A percentile compares a stretch with the other conserved stretches of the same genome.
Evolutionary conservation across 352 stramenopile genomes (phyloP).

Genomic region (Globisporangium cystogenes): DNA sequence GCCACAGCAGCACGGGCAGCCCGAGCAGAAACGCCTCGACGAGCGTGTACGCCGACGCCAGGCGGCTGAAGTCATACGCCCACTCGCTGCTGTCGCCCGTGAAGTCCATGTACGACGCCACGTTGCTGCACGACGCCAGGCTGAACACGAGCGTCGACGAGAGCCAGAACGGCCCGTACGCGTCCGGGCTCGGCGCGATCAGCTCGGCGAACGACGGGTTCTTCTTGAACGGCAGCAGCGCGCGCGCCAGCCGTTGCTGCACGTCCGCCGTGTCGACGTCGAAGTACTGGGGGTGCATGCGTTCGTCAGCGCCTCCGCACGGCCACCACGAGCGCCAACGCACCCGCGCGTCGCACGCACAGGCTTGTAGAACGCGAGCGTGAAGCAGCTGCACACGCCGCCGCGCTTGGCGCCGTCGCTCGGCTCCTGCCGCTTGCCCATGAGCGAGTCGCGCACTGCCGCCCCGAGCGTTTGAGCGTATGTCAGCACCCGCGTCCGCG

Average conservation of each 20-base stretch:
- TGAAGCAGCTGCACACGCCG: conserved; percentile 76
- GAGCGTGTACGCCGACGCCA: conserved; percentile 73
- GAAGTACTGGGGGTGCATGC: conserved; percentile 51
- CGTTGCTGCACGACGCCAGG: conserved; percentile 81
- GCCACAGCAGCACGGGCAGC: conserved; percentile 71
- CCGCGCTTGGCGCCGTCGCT: conserved; percentile 25
- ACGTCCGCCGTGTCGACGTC: conserved; percentile 83
- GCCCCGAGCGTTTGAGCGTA: neutral
- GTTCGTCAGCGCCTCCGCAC: too few relatives aligned
- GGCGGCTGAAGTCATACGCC: conserved; percentile 79
- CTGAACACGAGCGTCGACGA: conserved; percentile 85
- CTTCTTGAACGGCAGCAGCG: conserved; percentile 82
- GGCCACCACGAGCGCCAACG: neutral
- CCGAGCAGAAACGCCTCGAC: conserved; percentile 74
- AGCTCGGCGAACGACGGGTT: conserved; percentile 77
- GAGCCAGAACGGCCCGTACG: conserved; percentile 82
- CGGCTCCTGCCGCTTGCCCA: conserved; percentile 41
- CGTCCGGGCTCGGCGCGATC: conserved; percentile 47
- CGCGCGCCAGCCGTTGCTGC: conserved; percentile 63
- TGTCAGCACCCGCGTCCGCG: too few relatives aligned
- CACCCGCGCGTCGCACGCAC: conserved; percentile 20
- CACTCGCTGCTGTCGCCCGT: conserved; percentile 49
- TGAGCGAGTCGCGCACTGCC: conserved; percentile 50
- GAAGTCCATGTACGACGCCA: conserved; percentile 77
- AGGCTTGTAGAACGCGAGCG: conserved; percentile 77